These are phyloP conservation scores for Trematosphaeria pertusa DNA, from an alignment of 2,329 filamentous ascomycete genomes.

Conservation along the genomic window DNA sequence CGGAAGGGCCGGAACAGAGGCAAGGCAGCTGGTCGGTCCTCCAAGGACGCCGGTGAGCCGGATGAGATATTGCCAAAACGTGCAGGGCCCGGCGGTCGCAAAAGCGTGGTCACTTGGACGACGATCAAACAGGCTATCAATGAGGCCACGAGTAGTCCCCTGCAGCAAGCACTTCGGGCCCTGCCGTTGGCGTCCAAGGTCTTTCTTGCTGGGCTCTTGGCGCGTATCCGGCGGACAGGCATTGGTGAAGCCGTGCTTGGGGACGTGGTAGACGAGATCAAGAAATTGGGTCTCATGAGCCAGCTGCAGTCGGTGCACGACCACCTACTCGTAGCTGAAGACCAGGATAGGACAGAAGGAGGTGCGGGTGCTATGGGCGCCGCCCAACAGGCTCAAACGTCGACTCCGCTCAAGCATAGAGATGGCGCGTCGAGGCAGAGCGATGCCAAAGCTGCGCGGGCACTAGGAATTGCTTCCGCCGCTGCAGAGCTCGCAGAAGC, in stretches of 20 bases:
- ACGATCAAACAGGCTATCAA: constrained; percentile 94
- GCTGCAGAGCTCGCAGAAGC: constrained; percentile 85
- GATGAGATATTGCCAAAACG: constrained; percentile 32
- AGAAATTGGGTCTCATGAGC: constrained; percentile 69
- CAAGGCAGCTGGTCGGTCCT: constrained; percentile 26
- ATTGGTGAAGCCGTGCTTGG: constrained; percentile 86
- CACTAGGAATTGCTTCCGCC: constrained; percentile 69
- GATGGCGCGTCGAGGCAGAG: constrained; percentile 28
- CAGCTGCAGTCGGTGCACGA: constrained; percentile 67
- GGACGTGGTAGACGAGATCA: constrained; percentile 87
- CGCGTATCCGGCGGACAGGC: constrained; percentile 81
- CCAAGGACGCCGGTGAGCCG: constrained; percentile 28
- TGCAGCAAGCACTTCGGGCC: constrained; percentile 85
- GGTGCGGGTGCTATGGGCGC: constrained; percentile 4
- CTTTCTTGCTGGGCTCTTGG: constrained; percentile 81
- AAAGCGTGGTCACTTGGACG: constrained; percentile 79
- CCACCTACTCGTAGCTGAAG: constrained; percentile 59
- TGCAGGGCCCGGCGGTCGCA: constrained; percentile 32
- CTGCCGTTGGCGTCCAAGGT: constrained; percentile 85
- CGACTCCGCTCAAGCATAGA: constrained; percentile 10
- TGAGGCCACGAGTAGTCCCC: constrained; percentile 89
- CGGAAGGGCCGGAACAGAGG: constrained; percentile 56
- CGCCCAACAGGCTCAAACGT: constrained; percentile 12
- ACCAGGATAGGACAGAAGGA: constrained; percentile 31
- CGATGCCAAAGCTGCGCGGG: constrained; percentile 52